Base-by-base conservation (phyloP, 768 basidiomycete species). In the Mycena leptocephala region DNA sequence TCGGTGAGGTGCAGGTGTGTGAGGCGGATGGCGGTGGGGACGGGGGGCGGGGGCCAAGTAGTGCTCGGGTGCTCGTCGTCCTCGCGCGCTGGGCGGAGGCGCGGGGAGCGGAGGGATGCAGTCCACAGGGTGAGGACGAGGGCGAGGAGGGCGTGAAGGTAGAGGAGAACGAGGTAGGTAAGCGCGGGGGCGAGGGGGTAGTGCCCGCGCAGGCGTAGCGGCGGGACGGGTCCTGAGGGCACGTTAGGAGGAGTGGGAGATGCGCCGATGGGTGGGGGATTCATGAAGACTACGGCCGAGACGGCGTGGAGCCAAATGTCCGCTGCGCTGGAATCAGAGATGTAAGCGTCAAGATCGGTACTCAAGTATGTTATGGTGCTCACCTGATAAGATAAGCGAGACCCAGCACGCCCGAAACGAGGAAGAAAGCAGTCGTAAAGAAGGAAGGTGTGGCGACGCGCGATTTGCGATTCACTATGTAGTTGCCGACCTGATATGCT, bases 281-380 rank as follows among this genome's bases (percentile, higher is more conserved):
- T 20, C 3, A 70, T 7, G 46, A 67, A 3, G 55, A 76, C 74
- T 46, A 73, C 74, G 37, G 69, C 22, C 11, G 77, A 37, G 30
- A 63, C 56, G 6, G 70, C 74, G 66, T 78, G 77, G 5, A 78
- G 77, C 77, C 77, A 78, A 37, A 76, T 51, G 26, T 78, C 72
- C 9, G 74, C 77, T 8, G 51, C 37, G 41, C 74, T 78, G 67
- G 33, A 11, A 62, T 24, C 22, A 13, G 37, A 16, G 28, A 13
- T 16, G 20, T 63, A 0, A 37, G 69, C n/a, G n/a, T 41, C 18
- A 46, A 8, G 18, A 2, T 11, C 26, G 16, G 18, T n/a, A n/a
- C 5, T 0, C 28, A 16, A 11, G 14, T 22, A 63, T 26, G 14
- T 1, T 2, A 39, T 11, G 39, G 3, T 5, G 43, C 76, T 9